phyloP scores from a whole-genome alignment of 2,329 filamentous ascomycete genomes.

The Phialocephala sp. region DNA sequence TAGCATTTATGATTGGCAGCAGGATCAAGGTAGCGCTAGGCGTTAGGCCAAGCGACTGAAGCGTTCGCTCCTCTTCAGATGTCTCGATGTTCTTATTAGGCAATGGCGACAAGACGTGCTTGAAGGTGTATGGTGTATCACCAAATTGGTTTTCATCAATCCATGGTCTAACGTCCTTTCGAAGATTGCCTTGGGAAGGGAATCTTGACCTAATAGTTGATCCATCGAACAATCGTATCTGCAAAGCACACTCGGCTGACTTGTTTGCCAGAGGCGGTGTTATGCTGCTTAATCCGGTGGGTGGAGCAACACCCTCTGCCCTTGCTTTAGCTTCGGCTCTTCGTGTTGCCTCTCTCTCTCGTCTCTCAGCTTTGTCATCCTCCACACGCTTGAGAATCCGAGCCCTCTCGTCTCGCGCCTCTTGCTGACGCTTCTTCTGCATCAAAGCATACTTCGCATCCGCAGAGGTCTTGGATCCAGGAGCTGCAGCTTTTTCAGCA shows the following conservation, averaged over 20 bases:
- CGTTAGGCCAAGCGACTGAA: slow-evolving; percentile 73
- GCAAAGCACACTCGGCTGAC: slow-evolving; percentile 62
- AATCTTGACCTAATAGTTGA: slow-evolving; percentile 78
- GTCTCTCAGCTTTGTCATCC: slow-evolving; percentile 74
- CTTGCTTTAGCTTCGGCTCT: slow-evolving; percentile 47
- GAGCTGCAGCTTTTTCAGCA: slow-evolving; percentile 43
- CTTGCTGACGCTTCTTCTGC: slow-evolving; percentile 65
- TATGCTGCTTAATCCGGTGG: slow-evolving; percentile 23
- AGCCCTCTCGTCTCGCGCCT: slow-evolving; percentile 70
- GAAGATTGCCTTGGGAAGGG: slow-evolving; percentile 65
- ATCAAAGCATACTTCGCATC: slow-evolving; percentile 57
- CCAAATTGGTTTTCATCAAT: slow-evolving; percentile 69
- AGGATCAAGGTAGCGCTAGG: slow-evolving; percentile 86
- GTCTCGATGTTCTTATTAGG: slow-evolving; percentile 77
- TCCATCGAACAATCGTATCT: slow-evolving; percentile 85
- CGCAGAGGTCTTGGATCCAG: slow-evolving; percentile 34
- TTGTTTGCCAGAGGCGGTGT: slow-evolving; percentile 23
- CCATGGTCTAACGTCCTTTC: slow-evolving; percentile 74
- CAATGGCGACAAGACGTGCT: slow-evolving; percentile 78
- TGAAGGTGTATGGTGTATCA: slow-evolving; percentile 77
- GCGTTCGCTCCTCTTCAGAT: slow-evolving; percentile 72
- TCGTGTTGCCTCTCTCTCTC: slow-evolving; percentile 57
- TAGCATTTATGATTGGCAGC: slow-evolving; percentile 69
- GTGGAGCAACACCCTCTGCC: slow-evolving; percentile 35
- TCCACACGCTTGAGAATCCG: slow-evolving; percentile 78